A percentile compares a stretch with the other conserved stretches of the same genome.
These are phyloP conservation scores for Phytophthora rubi DNA, from an alignment of 352 stramenopile genomes.

Conservation along the genomic window DNA sequence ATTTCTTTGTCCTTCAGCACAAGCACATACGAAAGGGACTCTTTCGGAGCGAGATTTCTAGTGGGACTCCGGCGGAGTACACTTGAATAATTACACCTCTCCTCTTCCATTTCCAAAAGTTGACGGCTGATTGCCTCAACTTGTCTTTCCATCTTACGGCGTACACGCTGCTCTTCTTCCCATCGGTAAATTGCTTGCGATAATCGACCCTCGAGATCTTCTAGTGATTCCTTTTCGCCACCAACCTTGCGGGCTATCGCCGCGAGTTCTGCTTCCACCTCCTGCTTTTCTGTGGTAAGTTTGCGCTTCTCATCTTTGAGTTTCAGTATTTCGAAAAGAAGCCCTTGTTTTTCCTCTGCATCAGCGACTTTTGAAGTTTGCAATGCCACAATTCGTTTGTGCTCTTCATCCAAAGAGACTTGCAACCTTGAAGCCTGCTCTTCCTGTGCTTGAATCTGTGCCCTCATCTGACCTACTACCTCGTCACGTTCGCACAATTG, in stretches of 20 bases:
- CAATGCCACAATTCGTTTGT: constrained; percentile 30
- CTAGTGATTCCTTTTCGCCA: constrained; percentile 54
- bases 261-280: constrained; percentile 28
- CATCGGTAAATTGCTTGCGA: constrained; percentile 65
- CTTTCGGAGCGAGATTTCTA: constrained; percentile 29
- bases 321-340: constrained; percentile 55
- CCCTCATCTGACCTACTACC: constrained; percentile 29
- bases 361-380: constrained; percentile 33
- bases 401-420: constrained; percentile 49
- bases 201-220: constrained; percentile 65
- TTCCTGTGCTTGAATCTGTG: constrained; percentile 48
- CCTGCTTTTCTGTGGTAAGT: constrained; percentile 40
- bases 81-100: constrained; percentile 51
- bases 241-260: constrained; percentile 45
- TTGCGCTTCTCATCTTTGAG: constrained; percentile 54
- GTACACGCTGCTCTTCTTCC: constrained; percentile 56
- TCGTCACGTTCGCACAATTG: constrained; percentile 15
- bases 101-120: constrained; percentile 59
- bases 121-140: constrained; percentile 41
- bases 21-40: constrained; percentile 48
- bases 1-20: constrained; percentile 67
- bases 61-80: constrained; percentile 52
- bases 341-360: constrained; percentile 49
- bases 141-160: constrained; percentile 47
- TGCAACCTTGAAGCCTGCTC: constrained; percentile 56